phyloP scores from a whole-genome alignment of 2,329 filamentous ascomycete species.

The Neospermospora avenae region DNA sequence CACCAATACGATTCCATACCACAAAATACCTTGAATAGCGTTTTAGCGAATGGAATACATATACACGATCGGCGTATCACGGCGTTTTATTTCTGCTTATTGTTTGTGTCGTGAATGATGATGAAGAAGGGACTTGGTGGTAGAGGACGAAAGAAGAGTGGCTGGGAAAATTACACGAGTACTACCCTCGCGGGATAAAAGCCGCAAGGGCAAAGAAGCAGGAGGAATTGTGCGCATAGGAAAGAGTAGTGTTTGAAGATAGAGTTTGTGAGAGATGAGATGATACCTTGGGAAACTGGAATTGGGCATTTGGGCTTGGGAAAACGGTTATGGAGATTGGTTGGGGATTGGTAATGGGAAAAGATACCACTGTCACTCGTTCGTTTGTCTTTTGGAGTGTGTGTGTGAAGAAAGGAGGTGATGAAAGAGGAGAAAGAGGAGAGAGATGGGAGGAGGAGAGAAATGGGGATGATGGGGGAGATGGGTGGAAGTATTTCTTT shows the following conservation, averaged over 20 bases:
- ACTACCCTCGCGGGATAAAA: not conserved
- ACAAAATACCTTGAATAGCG: conserved; percentile 32
- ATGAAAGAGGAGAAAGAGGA: no score
- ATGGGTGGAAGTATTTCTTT: not conserved
- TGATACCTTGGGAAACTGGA: not conserved
- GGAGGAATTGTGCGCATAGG: not conserved
- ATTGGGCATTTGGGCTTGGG: not conserved
- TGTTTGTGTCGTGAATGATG: not conserved
- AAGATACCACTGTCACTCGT: no score
- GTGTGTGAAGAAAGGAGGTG: no score
- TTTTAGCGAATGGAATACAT: conserved; percentile 34
- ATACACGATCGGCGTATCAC: not conserved
- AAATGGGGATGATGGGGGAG: not conserved
- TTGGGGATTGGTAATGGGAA: not conserved
- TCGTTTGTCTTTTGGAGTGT: not conserved
- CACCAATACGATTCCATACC: no score
- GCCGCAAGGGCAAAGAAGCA: not conserved
- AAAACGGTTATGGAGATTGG: not conserved
- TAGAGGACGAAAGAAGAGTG: not conserved
- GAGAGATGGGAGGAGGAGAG: not conserved
- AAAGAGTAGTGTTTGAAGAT: no score
- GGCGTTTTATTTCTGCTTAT: conserved; percentile 5
- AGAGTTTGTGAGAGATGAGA: not conserved
- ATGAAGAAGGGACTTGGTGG: no score
- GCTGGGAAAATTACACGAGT: not conserved